Conservation (phyloP, 1,284 basidiomycete species). For the Cutaneotrichosporon sp. region DNA sequence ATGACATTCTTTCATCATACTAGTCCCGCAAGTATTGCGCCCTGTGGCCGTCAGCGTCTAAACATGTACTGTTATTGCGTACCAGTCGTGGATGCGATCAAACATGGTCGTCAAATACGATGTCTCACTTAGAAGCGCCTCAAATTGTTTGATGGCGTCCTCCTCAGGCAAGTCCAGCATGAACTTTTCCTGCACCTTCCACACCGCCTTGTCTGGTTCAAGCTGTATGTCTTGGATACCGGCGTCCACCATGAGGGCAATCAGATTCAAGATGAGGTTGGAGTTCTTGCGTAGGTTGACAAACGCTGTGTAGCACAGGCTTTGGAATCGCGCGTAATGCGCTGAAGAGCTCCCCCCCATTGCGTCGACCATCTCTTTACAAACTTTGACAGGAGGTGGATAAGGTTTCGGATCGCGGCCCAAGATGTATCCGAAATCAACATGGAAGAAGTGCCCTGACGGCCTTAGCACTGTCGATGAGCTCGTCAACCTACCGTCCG, state of each 20-base stretch:
- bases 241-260: conserved; percentile 95
- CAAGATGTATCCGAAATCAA: conserved; percentile 98
- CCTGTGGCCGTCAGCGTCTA: conserved; percentile 17
- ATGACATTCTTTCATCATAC: neutral
- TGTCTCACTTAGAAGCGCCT: conserved; percentile 86
- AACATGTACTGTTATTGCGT: too few relatives aligned
- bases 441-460: conserved; percentile 78
- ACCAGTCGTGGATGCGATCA: conserved; percentile 70
- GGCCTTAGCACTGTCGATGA: neutral
- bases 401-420: conserved; percentile 97
- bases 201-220: conserved; percentile 58
- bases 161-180: conserved; percentile 87
- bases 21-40: conserved; percentile 46
- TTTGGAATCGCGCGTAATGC: conserved; percentile 92
- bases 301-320: conserved; percentile 93
- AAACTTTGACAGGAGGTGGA: conserved; percentile 95
- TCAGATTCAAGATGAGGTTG: conserved; percentile 94
- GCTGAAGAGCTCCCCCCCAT: conserved; percentile 94
- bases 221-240: conserved; percentile 96
- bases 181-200: conserved; percentile 91
- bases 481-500: conserved; percentile 63
- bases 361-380: conserved; percentile 98
- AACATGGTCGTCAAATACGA: conserved; percentile 89
- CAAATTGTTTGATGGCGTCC: conserved; percentile 95
- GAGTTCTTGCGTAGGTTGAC: conserved; percentile 91